Conservation (phyloP, 345 rosid species). For the Dipteronia sinensis region DNA sequence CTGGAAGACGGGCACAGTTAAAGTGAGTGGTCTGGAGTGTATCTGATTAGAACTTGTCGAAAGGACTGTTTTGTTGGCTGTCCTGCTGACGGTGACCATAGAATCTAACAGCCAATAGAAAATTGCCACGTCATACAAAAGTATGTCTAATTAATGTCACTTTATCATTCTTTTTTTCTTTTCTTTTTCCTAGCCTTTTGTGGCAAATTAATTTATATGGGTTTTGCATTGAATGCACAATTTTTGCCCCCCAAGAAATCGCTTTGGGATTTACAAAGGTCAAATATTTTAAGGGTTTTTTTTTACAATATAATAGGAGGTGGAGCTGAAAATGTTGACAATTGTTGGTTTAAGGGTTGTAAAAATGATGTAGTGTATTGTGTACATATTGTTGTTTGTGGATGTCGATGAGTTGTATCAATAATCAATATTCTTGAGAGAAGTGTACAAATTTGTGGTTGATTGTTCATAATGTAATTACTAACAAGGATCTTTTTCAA, state of each 20-base stretch:
- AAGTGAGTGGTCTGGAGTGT: background rate
- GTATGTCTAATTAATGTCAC: background rate
- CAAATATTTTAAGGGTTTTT: too few species aligned
- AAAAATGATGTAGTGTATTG: background rate
- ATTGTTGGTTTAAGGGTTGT: background rate
- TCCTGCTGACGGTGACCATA: background rate
- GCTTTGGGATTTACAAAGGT: background rate
- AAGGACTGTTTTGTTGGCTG: background rate
- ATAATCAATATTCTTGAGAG: background rate
- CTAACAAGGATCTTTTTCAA: background rate
- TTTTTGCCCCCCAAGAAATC: background rate
- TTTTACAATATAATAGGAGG: background rate
- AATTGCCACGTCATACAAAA: background rate
- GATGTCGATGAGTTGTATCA: background rate
- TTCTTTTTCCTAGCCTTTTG: background rate
- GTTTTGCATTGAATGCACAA: background rate
- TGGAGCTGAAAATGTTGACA: background rate
- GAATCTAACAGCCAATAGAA: background rate
- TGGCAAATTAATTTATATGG: background rate
- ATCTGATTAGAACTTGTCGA: background rate
- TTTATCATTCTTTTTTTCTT: background rate
- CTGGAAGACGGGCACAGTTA: constrained; percentile 9
- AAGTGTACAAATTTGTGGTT: background rate
- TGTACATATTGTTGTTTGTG: background rate
- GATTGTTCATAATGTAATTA: too few species aligned